Evolutionary conservation across 148 eudicot species (phyloP).

Genomic region (Amaranthus cruentus): DNA sequence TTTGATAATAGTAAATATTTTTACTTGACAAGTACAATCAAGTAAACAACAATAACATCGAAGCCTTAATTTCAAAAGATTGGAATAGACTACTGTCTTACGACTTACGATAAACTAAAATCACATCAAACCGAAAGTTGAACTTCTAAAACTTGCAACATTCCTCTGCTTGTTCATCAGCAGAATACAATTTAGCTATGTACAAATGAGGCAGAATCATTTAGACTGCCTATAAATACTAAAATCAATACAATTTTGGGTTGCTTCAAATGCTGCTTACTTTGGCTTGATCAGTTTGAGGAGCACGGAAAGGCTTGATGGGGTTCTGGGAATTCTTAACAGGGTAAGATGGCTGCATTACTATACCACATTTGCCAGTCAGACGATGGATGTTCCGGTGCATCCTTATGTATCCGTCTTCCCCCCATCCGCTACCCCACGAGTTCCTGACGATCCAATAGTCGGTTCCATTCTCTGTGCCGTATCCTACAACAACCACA

Average conservation of each 20-base stretch:
- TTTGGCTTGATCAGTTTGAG: slow-evolving; percentile 20
- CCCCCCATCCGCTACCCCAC: slow-evolving; percentile 88
- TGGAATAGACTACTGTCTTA: no score
- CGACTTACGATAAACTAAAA: no score
- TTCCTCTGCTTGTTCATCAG: slow-evolving; percentile 10
- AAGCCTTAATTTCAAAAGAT: no score
- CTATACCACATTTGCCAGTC: slow-evolving; percentile 85
- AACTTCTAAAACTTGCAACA: slow-evolving; percentile 18
- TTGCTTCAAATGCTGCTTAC: slow-evolving; percentile 27
- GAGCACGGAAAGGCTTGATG: slow-evolving; percentile 26
- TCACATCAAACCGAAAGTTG: slow-evolving; percentile 6
- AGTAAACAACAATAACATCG: no score
- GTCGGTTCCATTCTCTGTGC: slow-evolving; percentile 55
- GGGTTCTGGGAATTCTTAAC: slow-evolving; percentile 35
- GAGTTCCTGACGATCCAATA: slow-evolving; percentile 96
- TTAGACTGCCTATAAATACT: slow-evolving; percentile 7
- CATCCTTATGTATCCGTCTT: slow-evolving; percentile 69
- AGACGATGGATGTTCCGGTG: slow-evolving; percentile 39
- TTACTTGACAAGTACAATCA: no score
- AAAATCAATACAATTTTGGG: no score
- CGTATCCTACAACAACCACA: slow-evolving; percentile 87
- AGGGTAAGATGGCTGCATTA: slow-evolving; percentile 78
- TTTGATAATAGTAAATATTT: no score
- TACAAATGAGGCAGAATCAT: slow-evolving; percentile 27
- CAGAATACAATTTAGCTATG: slow-evolving; percentile 7